These are phyloP conservation scores for Epithemia pelagica DNA, from an alignment of 108 stramenopile genomes.

Conservation along the genomic window DNA sequence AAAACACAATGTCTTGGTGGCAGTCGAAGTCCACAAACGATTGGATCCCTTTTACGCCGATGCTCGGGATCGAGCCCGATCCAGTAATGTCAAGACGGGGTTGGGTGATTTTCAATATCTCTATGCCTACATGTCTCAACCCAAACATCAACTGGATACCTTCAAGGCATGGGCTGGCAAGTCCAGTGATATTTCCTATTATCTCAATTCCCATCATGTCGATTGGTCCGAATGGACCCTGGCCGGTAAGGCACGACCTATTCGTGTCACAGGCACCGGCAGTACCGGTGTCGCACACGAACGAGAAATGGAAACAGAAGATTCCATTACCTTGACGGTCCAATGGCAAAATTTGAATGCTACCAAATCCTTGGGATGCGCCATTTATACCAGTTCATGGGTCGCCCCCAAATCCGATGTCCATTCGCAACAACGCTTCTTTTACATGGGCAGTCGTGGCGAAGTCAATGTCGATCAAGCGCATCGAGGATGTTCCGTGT, in stretches of 20 bases:
- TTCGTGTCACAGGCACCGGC: slow-evolving; percentile 87
- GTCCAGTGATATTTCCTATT: slow-evolving; percentile 95
- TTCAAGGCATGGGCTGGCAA: slow-evolving; percentile 99
- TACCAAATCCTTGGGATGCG: slow-evolving; percentile 76
- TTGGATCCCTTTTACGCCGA: slow-evolving; percentile 99
- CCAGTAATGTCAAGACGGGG: slow-evolving; percentile 13
- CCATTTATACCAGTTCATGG: slow-evolving; percentile 96
- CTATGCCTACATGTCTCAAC: slow-evolving; percentile 99
- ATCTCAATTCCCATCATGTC: slow-evolving; percentile 98
- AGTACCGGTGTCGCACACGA: slow-evolving; percentile 90
- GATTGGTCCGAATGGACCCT: slow-evolving; percentile 98
- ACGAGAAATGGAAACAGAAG: slow-evolving; percentile 88
- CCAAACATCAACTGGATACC: slow-evolving; percentile 98
- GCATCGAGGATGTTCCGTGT: slow-evolving; percentile 94
- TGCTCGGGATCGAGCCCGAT: slow-evolving; percentile 88
- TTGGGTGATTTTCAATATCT: slow-evolving; percentile 95
- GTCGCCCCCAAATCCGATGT: slow-evolving; percentile 96
- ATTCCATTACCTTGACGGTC: slow-evolving; percentile 97
- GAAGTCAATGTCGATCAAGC: slow-evolving; percentile 98
- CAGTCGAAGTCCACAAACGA: slow-evolving; percentile 96
- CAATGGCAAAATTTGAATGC: slow-evolving; percentile 87
- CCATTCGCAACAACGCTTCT: slow-evolving; percentile 99
- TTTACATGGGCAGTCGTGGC: slow-evolving; percentile 95
- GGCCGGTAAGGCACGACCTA: slow-evolving; percentile 78
- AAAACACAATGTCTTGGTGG: slow-evolving; percentile 84